These are phyloP conservation scores for Porphyridium purpureum DNA, from an alignment of 23 red algal species.

Conservation along the genomic window DNA sequence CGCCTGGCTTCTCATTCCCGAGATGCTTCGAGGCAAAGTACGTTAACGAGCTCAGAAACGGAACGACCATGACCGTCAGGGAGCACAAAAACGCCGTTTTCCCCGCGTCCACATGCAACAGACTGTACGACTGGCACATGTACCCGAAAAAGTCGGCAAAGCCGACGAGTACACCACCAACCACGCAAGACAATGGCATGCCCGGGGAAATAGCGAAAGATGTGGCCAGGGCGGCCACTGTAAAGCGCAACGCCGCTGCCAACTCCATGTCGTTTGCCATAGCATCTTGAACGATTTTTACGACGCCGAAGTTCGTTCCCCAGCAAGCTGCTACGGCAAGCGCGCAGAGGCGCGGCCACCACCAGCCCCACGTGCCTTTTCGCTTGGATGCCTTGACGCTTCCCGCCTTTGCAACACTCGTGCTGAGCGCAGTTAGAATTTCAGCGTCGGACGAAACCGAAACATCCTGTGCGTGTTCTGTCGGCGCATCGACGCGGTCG, in stretches of 20 bases:
- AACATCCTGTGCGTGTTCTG: too few relatives aligned
- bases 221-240: constrained; percentile 22
- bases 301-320: constrained; percentile 64
- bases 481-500: too few relatives aligned
- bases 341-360: constrained; percentile 37
- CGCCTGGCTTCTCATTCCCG: too few relatives aligned
- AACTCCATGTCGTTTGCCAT: constrained; percentile 14
- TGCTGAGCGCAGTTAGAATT: too few relatives aligned
- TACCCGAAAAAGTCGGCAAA: constrained; percentile 32
- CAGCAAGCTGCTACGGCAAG: constrained; percentile 64
- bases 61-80: constrained; percentile 55
- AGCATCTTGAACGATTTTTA: constrained; percentile 41
- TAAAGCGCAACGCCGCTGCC: constrained; percentile 20
- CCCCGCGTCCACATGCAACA: constrained; percentile 20
- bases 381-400: too few relatives aligned
- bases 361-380: constrained; percentile 5
- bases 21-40: too few relatives aligned
- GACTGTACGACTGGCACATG: constrained; percentile 31
- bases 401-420: too few relatives aligned
- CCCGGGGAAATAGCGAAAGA: neutral
- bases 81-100: constrained; percentile 72
- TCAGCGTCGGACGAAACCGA: too few relatives aligned
- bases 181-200: neutral
- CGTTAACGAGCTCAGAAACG: constrained; percentile 35
- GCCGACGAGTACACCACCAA: constrained; percentile 7